Base-by-base conservation (phyloP, 148 eudicot genomes). In the Beta vulgaris region DNA sequence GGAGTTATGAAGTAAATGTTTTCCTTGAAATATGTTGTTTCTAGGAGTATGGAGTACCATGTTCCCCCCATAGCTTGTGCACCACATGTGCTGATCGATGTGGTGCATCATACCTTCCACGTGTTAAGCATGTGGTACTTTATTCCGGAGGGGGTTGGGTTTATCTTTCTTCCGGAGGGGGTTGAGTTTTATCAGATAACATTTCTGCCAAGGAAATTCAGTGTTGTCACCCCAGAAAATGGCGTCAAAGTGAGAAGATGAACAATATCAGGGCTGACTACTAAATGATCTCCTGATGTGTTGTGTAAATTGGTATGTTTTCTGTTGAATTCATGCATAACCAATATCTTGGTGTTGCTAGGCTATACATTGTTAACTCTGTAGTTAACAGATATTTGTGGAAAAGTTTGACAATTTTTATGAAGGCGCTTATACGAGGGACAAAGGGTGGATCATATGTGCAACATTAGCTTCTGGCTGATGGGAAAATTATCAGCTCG, bases 301-400 rank as follows among this genome's bases (percentile, higher is more conserved):
- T 28, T 36, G 23, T 25, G 49, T 40, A 49, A 43, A 42, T 14
- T 67, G 32, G 4, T 7, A 15, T 13, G 35, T 36, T 18, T 14
- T 67, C 4, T 64, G 29, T 64, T 64, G 71, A 35, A 67, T 67
- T 67, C 48, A 5, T n/a, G 71, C 71, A 5, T 42, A 15, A 67
- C 43, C 15, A 21, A 14, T 10, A 40, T 67, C 6, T 67, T 67
- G 53, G 53, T 15, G 31, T 31, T 62, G n/a, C 68, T 37, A n/a
- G 68, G 44, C 23, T 64, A 25, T 46, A 12, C 13, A 29, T 34
- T 14, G 4, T 35, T 21, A 31, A 16, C 43, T 19, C 67, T 19
- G 19, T 34, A 19, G 23, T 35, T 18, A 25, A 35, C 7, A 18
- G 3, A 2, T 35, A 59, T 57, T 31, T 31, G 21, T 21, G 67